These are phyloP conservation scores for Sanguinoderma infundibulare DNA, from an alignment of 1,284 basidiomycete species.

Conservation along the genomic window DNA sequence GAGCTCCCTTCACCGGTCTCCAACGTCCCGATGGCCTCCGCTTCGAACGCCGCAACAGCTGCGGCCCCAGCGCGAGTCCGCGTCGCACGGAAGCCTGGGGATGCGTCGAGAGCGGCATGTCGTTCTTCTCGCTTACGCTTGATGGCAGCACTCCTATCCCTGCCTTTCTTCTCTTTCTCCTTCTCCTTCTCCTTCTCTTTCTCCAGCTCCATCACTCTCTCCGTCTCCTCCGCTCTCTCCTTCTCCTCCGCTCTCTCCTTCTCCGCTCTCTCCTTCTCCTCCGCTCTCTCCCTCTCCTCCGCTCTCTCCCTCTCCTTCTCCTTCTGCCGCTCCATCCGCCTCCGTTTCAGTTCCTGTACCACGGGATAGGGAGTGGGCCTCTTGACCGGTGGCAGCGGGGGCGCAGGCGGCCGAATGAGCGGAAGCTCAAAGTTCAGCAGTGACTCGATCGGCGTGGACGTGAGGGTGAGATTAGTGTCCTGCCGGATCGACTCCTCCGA, in stretches of 20 bases:
- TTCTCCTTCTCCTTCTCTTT: slow-evolving; percentile 12
- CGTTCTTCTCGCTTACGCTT: slow-evolving; percentile 29
- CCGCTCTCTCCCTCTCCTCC: not conserved
- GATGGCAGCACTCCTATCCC: slow-evolving; percentile 46
- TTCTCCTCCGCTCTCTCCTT: not conserved
- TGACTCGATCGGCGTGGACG: slow-evolving; percentile 63
- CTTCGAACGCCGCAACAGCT: slow-evolving; percentile 47
- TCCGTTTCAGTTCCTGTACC: slow-evolving; percentile 13
- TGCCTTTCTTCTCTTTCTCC: slow-evolving; percentile 46
- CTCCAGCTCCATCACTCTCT: slow-evolving; percentile 17
- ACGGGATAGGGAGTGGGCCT: not conserved
- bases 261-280: not conserved
- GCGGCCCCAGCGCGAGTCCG: slow-evolving; percentile 48
- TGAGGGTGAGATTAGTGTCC: slow-evolving; percentile 55
- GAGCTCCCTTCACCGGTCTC: not conserved
- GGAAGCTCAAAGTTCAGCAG: slow-evolving; percentile 73
- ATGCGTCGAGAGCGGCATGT: slow-evolving; percentile 32
- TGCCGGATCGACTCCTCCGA: slow-evolving; percentile 55
- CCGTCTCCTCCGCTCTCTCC: slow-evolving; percentile 5
- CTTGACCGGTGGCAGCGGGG: slow-evolving; percentile 41
- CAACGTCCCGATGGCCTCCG: slow-evolving; percentile 34
- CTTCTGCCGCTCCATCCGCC: not conserved
- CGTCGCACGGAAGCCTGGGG: slow-evolving; percentile 51
- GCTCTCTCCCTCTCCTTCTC: not conserved
- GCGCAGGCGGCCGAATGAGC: slow-evolving; percentile 58